Conservation (phyloP, 169 alveolate species). For the Cystoisospora suis region DNA sequence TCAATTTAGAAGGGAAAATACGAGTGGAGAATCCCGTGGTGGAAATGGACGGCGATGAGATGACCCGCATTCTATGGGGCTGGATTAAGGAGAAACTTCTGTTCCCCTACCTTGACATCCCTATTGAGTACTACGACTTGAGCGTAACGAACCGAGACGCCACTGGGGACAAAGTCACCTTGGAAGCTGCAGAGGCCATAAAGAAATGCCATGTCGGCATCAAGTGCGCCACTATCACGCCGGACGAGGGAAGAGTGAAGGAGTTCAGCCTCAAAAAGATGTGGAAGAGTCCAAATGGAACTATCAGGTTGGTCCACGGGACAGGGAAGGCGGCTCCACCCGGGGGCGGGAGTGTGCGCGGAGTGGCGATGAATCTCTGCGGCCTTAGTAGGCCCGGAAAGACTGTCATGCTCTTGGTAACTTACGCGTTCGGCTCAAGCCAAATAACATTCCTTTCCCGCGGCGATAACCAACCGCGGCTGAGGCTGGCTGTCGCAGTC, state of each 20-base stretch:
- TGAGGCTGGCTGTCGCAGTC: no score
- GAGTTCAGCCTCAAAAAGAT: constrained; percentile 92
- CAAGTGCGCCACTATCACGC: constrained; percentile 96
- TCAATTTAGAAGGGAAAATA: constrained; percentile 65
- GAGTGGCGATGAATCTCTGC: no score
- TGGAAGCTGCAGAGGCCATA: constrained; percentile 94
- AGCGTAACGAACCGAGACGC: constrained; percentile 88
- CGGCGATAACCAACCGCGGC: no score
- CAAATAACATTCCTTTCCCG: no score
- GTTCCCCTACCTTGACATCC: constrained; percentile 90
- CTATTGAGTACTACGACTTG: constrained; percentile 90
- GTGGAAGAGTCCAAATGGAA: constrained; percentile 97
- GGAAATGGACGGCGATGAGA: constrained; percentile 95
- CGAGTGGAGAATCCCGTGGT: constrained; percentile 89
- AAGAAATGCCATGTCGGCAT: constrained; percentile 90
- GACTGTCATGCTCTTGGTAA: no score
- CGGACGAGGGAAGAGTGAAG: constrained; percentile 94
- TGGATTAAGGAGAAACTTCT: constrained; percentile 91
- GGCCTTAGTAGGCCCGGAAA: no score
- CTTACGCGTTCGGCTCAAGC: no score
- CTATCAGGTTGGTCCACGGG: constrained; percentile 80
- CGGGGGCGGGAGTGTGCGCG: no score
- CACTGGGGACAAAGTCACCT: constrained; percentile 94
- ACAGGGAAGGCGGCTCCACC: not conserved
- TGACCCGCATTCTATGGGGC: constrained; percentile 94